Base-by-base conservation (phyloP, 306 rosid genomes). In the Vigna radiata region DNA sequence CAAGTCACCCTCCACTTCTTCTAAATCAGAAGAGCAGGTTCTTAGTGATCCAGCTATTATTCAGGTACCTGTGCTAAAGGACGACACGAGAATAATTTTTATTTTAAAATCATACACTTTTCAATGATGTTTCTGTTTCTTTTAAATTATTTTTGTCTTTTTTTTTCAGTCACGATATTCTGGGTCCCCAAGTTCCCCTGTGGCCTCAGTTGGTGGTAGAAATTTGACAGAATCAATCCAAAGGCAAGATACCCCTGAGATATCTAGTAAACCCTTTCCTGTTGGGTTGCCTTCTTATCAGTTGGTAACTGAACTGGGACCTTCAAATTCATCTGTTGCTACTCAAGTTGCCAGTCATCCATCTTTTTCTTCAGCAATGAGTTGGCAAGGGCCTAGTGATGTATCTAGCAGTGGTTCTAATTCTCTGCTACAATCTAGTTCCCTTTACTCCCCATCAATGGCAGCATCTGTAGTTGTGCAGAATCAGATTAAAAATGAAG, bases 21-120 rank as follows among this genome's bases (percentile, higher is more conserved):
- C 71, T 61, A 77, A 78, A 53, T 72, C 75, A 68, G 88, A 77
- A 80, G 90, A 84, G 67, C 84, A 72, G 74, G 67, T 60, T 58
- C 63, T 65, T 19, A 66, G 68, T 53, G 96, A 89, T 83, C 92
- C 94, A 68, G 96, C 97, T 80, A 83, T 86, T 46, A 89, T 92
- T 66, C 91, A 89, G 89, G 96, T 92, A 76, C 53, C n/a, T 17
- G 5, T 50, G 47, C 54, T 60, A 53, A 29, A 61, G 58, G 33
- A 70, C 67, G 47, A 7, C 8, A 41, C 25, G 27, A 21, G 13
- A 47, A 48, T 2, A 41, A 21, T 3, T 52, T 17, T 29, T 29
- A 59, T n/a, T 71, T 60, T 60, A 70, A 61, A 16, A 29, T 31
- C 11, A 21, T 52, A 19, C 25, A 27, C 61, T 43, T 18, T 17